phyloP scores from a whole-genome alignment of 257 asterid species.

The Paraleonurus japonicus region DNA sequence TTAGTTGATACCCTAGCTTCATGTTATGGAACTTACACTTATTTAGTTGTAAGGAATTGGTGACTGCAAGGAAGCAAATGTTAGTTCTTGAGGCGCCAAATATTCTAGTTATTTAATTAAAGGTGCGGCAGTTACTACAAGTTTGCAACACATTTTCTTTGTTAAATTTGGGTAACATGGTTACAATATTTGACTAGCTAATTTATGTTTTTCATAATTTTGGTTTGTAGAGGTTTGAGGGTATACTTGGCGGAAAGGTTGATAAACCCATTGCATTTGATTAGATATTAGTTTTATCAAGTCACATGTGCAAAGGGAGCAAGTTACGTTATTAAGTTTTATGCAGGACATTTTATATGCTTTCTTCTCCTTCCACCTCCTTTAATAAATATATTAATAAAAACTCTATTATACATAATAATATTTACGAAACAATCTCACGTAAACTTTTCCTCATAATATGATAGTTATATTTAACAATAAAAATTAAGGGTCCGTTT shows the following conservation, averaged over 20 bases:
- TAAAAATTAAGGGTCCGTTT: no score
- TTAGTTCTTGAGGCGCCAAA: constrained; percentile 90
- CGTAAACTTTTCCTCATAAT: no score
- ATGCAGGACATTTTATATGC: constrained; percentile 8
- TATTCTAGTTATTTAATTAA: constrained; percentile 91
- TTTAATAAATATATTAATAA: no score
- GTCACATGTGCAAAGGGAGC: constrained; percentile 81
- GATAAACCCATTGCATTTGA: constrained; percentile 81
- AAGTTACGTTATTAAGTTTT: constrained; percentile 48
- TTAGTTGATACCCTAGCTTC: constrained; percentile 20
- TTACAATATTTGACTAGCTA: constrained; percentile 1
- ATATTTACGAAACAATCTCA: no score
- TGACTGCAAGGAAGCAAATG: constrained; percentile 96
- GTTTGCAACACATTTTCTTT: constrained; percentile 10
- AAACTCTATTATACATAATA: no score
- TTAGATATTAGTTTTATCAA: constrained; percentile 74
- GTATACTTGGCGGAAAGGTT: constrained; percentile 80
- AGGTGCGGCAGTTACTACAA: constrained; percentile 47
- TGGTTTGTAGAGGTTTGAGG: constrained; percentile 80
- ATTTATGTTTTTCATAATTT: neutral
- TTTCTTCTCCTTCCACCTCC: constrained; percentile 16
- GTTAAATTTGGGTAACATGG: constrained; percentile 8
- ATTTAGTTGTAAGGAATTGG: constrained; percentile 93
- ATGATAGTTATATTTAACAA: no score
- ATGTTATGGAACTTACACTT: constrained; percentile 35